Evolutionary conservation across 2,329 filamentous ascomycete species (phyloP).

Genomic region (Epichloe sp.): DNA sequence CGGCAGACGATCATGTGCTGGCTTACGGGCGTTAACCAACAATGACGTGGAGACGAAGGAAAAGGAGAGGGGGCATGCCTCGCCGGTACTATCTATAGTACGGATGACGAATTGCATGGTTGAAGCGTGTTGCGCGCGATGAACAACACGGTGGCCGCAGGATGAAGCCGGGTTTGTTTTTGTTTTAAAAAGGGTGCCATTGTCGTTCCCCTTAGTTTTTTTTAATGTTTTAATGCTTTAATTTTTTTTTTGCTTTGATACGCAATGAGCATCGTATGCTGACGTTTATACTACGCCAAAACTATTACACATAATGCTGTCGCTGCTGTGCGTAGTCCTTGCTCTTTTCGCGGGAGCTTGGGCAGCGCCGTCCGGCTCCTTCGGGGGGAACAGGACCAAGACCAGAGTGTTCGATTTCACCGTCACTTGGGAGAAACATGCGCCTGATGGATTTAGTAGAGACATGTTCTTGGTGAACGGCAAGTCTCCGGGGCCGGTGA

Average conservation of each 20-base stretch:
- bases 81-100: neutral
- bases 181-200: no score
- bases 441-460: conserved; percentile 31
- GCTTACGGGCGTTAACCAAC: neutral
- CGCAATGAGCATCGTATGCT: no score
- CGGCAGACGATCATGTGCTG: no score
- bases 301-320: neutral
- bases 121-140: neutral
- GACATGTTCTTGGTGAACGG: conserved; percentile 42
- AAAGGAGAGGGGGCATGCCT: neutral
- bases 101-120: neutral
- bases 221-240: no score
- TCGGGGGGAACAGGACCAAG: neutral
- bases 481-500: conserved; percentile 46
- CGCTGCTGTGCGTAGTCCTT: neutral
- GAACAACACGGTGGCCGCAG: no score
- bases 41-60: neutral
- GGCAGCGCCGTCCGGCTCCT: neutral
- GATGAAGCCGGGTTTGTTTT: no score
- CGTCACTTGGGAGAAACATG: conserved; percentile 24
- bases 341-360: neutral
- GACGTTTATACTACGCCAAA: neutral
- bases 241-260: no score
- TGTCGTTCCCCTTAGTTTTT: no score
- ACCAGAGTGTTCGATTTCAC: conserved; percentile 13